Evolutionary conservation across 73 alveolate species (phyloP).

Genomic region (Tetrahymena malaccensis): DNA sequence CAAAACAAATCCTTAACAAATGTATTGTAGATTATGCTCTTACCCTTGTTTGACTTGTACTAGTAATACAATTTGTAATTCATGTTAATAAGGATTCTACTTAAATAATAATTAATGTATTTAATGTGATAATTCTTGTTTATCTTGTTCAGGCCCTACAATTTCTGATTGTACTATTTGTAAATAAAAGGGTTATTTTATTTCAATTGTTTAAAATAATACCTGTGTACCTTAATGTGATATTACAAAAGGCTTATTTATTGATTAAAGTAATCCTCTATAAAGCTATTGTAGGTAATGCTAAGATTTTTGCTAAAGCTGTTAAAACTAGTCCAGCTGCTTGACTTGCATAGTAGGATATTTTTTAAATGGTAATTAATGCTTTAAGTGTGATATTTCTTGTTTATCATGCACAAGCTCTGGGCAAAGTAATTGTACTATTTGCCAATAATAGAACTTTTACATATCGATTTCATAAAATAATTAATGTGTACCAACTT

Average conservation of each 20-base stretch:
- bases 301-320: no score
- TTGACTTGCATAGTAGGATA: no score
- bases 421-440: background rate
- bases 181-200: no score
- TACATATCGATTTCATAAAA: background rate
- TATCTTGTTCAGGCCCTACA: background rate
- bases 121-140: background rate
- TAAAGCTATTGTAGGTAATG: background rate
- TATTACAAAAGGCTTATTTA: background rate
- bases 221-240: background rate
- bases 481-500: background rate
- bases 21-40: background rate
- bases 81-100: background rate
- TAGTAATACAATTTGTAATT: background rate
- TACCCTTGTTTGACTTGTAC: background rate
- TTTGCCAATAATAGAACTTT: background rate
- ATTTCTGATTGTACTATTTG: background rate
- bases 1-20: background rate
- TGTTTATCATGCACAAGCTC: background rate
- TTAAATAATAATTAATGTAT: background rate
- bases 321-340: no score
- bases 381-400: no score
- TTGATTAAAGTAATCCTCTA: background rate
- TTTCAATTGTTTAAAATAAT: background rate
- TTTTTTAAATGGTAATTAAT: no score